Evolutionary conservation across 1,139 yeast genomes (phyloP).

Genomic region (Debaryomyces udenii): DNA sequence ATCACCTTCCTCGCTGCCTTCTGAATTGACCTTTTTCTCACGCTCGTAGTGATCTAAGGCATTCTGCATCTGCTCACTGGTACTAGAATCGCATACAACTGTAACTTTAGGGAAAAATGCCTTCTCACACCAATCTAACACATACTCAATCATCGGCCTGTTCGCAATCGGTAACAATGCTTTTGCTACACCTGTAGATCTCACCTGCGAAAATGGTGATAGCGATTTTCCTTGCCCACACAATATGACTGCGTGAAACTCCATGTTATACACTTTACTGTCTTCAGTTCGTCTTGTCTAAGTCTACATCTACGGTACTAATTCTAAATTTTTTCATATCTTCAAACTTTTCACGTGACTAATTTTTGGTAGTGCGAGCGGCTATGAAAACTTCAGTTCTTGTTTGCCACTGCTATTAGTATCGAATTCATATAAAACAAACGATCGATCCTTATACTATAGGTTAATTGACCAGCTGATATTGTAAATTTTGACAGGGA

Average conservation of each 20-base stretch:
- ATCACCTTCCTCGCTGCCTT: constrained; percentile 14
- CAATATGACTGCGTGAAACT: constrained; percentile 85
- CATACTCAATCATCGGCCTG: constrained; percentile 86
- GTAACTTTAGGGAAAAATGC: constrained; percentile 71
- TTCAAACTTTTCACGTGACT: constrained; percentile 10
- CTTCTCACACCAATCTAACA: constrained; percentile 88
- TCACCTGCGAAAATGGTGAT: constrained; percentile 67
- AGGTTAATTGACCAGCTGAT: background rate
- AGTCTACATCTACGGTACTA: background rate
- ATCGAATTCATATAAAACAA: background rate
- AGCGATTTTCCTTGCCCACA: constrained; percentile 83
- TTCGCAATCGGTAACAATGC: constrained; percentile 90
- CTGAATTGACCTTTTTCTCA: constrained; percentile 24
- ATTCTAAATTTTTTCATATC: constrained; percentile 8
- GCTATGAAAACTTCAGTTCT: constrained; percentile 6
- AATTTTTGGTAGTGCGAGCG: constrained; percentile 5
- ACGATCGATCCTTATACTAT: no score
- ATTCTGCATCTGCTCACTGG: constrained; percentile 27
- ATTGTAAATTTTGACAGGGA: background rate
- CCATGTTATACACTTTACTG: constrained; percentile 52
- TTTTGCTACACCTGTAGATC: constrained; percentile 69
- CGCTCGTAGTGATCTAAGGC: constrained; percentile 53
- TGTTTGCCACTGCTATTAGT: constrained; percentile 12
- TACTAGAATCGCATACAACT: constrained; percentile 35
- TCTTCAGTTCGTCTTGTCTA: background rate